Evolutionary conservation across 305 asterid genomes (phyloP).

Genomic region (Fraxinus baroniana): DNA sequence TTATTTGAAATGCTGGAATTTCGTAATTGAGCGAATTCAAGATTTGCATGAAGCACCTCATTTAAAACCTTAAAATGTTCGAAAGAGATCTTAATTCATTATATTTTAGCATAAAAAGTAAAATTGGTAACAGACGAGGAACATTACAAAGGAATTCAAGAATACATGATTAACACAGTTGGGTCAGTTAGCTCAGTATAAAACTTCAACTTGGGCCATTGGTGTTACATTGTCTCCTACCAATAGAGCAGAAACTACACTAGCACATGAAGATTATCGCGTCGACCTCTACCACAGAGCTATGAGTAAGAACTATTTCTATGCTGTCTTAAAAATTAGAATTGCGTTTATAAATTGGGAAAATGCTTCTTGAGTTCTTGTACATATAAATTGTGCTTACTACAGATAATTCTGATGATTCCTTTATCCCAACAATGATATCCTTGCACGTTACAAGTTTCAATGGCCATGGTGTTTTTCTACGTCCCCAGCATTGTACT

Average conservation of each 20-base stretch:
- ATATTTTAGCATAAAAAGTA: not conserved
- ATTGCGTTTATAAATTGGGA: not conserved
- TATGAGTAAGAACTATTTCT: conserved; percentile 10
- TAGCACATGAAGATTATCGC: not conserved
- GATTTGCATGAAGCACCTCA: not conserved
- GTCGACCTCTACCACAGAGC: not conserved
- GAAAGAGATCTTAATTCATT: not conserved
- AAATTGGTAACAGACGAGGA: not conserved
- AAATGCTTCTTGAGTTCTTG: too few species aligned
- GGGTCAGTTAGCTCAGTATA: not conserved
- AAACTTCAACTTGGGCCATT: too few species aligned
- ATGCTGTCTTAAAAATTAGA: not conserved
- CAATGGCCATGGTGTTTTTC: not conserved
- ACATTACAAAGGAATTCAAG: not conserved
- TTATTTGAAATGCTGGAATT: too few species aligned
- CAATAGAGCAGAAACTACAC: not conserved
- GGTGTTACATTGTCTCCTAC: too few species aligned
- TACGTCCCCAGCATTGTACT: not conserved
- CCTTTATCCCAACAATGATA: not conserved
- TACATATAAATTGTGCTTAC: not conserved
- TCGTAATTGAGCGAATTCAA: too few species aligned
- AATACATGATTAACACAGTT: not conserved
- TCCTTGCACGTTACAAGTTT: not conserved
- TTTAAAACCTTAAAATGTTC: not conserved
- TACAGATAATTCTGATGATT: not conserved